Conservation (phyloP, 2,329 filamentous ascomycete genomes). For the Pseudogymnoascus sp. region DNA sequence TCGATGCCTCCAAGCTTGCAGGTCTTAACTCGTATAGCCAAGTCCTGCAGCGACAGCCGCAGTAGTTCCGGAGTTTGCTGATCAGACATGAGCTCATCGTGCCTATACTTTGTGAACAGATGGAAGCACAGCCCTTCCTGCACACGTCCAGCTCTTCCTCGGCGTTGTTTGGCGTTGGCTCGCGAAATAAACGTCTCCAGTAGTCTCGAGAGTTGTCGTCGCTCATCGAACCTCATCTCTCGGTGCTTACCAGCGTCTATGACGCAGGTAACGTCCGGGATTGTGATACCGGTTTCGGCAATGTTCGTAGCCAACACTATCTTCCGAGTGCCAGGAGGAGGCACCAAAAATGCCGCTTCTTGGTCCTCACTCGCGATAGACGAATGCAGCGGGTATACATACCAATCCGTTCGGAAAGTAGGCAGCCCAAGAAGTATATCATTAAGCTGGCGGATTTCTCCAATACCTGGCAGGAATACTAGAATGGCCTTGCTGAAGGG, state of each 20-base stretch:
- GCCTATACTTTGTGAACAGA: constrained; percentile 81
- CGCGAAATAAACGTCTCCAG: constrained; percentile 93
- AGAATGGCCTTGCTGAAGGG: constrained; percentile 81
- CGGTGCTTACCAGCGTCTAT: constrained; percentile 96
- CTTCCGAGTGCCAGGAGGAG: constrained; percentile 74
- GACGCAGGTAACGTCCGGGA: constrained; percentile 94
- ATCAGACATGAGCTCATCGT: constrained; percentile 77
- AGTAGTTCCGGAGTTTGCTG: constrained; percentile 97
- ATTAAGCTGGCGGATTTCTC: constrained; percentile 81
- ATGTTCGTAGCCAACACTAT: constrained; percentile 97
- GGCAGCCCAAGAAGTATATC: constrained; percentile 73
- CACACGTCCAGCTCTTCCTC: constrained; percentile 89
- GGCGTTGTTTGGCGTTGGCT: constrained; percentile 90
- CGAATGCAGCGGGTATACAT: constrained; percentile 84
- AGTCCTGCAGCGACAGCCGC: constrained; percentile 82
- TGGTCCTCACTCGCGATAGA: constrained; percentile 95
- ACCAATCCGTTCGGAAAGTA: constrained; percentile 68
- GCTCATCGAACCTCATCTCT: constrained; percentile 94
- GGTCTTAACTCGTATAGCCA: constrained; percentile 94
- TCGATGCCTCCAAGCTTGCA: constrained; percentile 94
- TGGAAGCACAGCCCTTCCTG: constrained; percentile 94
- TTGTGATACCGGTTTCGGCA: constrained; percentile 96
- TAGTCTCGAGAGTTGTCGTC: constrained; percentile 78
- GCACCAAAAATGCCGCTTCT: constrained; percentile 81
- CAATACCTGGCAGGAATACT: constrained; percentile 91